Evolutionary conservation across 306 rosid genomes (phyloP).

Genomic region (Begonia peltatifolia): DNA sequence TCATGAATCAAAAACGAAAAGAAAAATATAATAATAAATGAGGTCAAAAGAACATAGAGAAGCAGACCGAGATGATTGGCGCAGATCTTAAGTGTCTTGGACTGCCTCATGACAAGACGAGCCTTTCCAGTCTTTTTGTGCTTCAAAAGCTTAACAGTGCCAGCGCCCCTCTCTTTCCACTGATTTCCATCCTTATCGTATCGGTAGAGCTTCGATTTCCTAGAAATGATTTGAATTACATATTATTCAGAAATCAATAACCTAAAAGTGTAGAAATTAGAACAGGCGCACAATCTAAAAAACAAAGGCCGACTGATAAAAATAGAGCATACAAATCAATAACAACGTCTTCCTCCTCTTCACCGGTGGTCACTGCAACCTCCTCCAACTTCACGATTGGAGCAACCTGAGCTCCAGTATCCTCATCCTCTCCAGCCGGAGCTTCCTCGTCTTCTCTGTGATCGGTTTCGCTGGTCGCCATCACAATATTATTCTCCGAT

Average conservation of each 20-base stretch:
- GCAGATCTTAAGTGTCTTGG: slow-evolving; percentile 85
- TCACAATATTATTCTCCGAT: slow-evolving; percentile 12
- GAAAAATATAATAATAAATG: neutral
- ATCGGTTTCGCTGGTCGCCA: slow-evolving; percentile 70
- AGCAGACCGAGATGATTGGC: slow-evolving; percentile 72
- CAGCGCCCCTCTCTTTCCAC: slow-evolving; percentile 92
- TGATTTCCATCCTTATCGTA: slow-evolving; percentile 80
- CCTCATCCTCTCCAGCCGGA: slow-evolving; percentile 79
- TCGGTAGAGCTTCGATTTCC: slow-evolving; percentile 87
- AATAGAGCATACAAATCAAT: slow-evolving; percentile 53
- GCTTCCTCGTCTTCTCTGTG: slow-evolving; percentile 78
- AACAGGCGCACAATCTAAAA: neutral
- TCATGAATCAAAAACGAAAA: neutral
- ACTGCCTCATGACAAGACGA: slow-evolving; percentile 81
- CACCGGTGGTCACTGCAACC: slow-evolving; percentile 65
- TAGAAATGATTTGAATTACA: slow-evolving; percentile 6
- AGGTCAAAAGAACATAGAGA: neutral
- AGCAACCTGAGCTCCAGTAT: slow-evolving; percentile 93
- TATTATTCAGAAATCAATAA: no score
- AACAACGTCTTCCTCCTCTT: slow-evolving; percentile 58
- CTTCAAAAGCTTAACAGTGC: slow-evolving; percentile 63
- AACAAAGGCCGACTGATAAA: neutral
- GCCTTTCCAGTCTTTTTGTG: slow-evolving; percentile 57
- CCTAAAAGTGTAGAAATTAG: no score
- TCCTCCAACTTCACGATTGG: slow-evolving; percentile 87